Percentiles rank a stretch among this genome's conserved stretches.
These are phyloP conservation scores for Phytophthora crassamura DNA, from an alignment of 352 stramenopile species.

Conservation along the genomic window DNA sequence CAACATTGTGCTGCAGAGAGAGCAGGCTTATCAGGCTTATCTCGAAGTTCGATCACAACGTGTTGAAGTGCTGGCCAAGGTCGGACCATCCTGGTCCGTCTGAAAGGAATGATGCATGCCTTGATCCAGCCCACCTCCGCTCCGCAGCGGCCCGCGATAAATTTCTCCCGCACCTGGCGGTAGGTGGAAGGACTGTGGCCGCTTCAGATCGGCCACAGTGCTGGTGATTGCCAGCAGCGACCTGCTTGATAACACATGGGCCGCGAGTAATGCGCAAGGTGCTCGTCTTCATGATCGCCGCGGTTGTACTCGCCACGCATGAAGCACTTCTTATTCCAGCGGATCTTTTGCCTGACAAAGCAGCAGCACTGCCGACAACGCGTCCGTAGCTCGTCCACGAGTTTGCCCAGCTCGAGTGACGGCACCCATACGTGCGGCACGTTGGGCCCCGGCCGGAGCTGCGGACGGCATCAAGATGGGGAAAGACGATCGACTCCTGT, in stretches of 20 bases:
- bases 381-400: conserved; percentile 26
- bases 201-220: conserved; percentile 19
- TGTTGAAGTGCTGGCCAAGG: conserved; percentile 25
- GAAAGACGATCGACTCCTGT: conserved; percentile 39
- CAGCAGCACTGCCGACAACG: conserved; percentile 6
- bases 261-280: conserved; percentile 29
- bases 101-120: too few species aligned
- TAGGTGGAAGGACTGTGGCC: neutral
- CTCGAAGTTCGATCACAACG: conserved; percentile 18
- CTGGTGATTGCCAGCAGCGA: neutral
- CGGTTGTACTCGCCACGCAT: conserved; percentile 15
- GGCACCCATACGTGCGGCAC: conserved; percentile 8
- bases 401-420: conserved; percentile 34
- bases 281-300: conserved; percentile 38
- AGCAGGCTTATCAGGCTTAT: conserved; percentile 6
- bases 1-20: conserved; percentile 30
- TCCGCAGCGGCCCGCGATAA: conserved; percentile 14
- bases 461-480: conserved; percentile 22
- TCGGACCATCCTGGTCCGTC: conserved; percentile 30
- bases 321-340: conserved; percentile 33
- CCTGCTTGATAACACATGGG: conserved; percentile 30
- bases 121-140: too few species aligned
- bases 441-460: conserved; percentile 16
- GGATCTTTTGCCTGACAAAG: conserved; percentile 16
- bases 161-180: conserved; percentile 23